Conservation (phyloP, 345 rosid species). For the Excoecaria agallocha region DNA sequence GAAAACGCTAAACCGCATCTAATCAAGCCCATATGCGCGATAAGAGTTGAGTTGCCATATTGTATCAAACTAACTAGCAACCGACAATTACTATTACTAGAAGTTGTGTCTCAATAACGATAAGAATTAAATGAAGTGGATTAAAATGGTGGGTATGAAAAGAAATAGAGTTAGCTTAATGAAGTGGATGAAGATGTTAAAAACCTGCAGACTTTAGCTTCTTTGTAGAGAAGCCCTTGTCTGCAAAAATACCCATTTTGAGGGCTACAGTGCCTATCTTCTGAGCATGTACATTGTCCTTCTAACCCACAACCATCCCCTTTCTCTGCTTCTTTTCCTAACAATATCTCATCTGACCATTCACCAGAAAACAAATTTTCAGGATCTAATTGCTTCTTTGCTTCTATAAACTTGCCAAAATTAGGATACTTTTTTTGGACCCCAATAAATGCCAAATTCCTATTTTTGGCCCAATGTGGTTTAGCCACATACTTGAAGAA, state of each 20-base stretch:
- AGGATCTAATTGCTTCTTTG: slow-evolving; percentile 69
- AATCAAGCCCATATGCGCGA: too few relatives aligned
- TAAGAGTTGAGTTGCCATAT: too few relatives aligned
- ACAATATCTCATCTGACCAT: slow-evolving; percentile 70
- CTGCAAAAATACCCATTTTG: slow-evolving; percentile 61
- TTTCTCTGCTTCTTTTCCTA: slow-evolving; percentile 40
- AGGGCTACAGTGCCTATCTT: slow-evolving; percentile 73
- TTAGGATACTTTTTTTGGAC: slow-evolving; percentile 55
- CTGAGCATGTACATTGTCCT: slow-evolving; percentile 79
- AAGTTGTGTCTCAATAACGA: too few relatives aligned
- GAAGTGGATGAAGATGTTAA: slow-evolving; percentile 22
- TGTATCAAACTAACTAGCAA: too few relatives aligned
- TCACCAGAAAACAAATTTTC: slow-evolving; percentile 60
- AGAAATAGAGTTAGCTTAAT: too few relatives aligned
- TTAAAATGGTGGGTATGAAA: too few relatives aligned
- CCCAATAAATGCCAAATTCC: slow-evolving; percentile 59
- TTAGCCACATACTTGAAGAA: slow-evolving; percentile 69
- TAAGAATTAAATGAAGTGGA: too few relatives aligned
- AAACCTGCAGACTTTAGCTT: slow-evolving; percentile 75
- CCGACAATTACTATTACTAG: too few relatives aligned
- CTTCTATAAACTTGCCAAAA: slow-evolving; percentile 45
- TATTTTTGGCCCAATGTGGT: slow-evolving; percentile 91
- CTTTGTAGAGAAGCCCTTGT: slow-evolving; percentile 53
- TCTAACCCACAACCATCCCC: slow-evolving; percentile 80
- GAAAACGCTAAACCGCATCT: too few relatives aligned